A percentile compares a stretch with the other conserved stretches of the same genome.
phyloP scores from a whole-genome alignment of 495 filamentous ascomycete species.

The Xylaria intraflava region DNA sequence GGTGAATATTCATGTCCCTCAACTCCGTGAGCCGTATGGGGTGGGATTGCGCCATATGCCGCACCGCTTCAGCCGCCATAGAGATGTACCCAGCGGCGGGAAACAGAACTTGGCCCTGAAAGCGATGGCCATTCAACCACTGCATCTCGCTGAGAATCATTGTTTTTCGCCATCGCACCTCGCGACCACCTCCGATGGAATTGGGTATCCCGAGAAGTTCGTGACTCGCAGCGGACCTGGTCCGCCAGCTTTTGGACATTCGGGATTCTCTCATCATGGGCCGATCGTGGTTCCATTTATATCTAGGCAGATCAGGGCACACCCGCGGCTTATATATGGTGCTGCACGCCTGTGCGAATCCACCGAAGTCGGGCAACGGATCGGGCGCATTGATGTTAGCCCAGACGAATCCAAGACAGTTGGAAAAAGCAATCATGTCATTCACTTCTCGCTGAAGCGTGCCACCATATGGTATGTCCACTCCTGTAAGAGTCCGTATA shows the following conservation, averaged over 20 bases:
- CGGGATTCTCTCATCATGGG: constrained; percentile 39
- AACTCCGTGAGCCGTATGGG: constrained; percentile 8
- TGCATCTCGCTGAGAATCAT: constrained; percentile 30
- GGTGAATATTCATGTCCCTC: constrained; percentile 10
- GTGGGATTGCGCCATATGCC: not conserved
- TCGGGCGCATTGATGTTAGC: too few relatives aligned
- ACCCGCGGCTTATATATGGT: not conserved
- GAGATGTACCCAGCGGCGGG: constrained; percentile 48
- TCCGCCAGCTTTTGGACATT: constrained; percentile 18
- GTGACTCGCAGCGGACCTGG: constrained; percentile 23
- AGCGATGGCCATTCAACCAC: constrained; percentile 40
- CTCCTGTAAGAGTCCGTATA: too few relatives aligned
- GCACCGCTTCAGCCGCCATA: constrained; percentile 39
- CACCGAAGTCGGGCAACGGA: constrained; percentile 13
- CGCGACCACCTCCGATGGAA: constrained; percentile 17
- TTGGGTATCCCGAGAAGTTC: constrained; percentile 35
- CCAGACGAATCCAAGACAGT: too few relatives aligned
- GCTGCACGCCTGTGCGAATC: constrained; percentile 8
- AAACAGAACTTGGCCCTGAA: constrained; percentile 38
- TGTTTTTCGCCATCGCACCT: constrained; percentile 38
- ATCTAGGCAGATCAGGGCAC: constrained; percentile 36
- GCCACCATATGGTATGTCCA: too few relatives aligned
- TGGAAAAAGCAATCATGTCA: too few relatives aligned
- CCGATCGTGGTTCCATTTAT: constrained; percentile 41
- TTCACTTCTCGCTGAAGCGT: too few relatives aligned